phyloP scores from a whole-genome alignment of 257 asterid genomes.

The Voacanga thouarsii region DNA sequence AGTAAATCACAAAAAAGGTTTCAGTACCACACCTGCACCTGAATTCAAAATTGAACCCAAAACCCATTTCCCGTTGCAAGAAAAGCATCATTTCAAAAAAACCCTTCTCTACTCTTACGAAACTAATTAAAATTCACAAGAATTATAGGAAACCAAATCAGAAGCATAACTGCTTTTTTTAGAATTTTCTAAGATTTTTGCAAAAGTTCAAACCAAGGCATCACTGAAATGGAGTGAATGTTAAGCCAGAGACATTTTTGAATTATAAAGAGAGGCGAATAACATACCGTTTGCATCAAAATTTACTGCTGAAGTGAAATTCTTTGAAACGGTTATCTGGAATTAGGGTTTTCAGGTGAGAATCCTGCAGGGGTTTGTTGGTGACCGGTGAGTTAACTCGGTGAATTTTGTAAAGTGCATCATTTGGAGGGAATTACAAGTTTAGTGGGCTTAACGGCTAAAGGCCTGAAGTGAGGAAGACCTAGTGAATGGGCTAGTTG shows the following conservation, averaged over 20 bases:
- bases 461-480: background rate
- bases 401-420: constrained; percentile 7
- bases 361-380: background rate
- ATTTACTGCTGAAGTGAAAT: constrained; percentile 7
- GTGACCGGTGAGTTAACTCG: constrained; percentile 16
- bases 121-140: background rate
- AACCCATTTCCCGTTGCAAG: background rate
- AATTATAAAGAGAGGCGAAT: background rate
- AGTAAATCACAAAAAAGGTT: background rate
- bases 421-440: constrained; percentile 26
- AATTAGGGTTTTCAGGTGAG: constrained; percentile 20
- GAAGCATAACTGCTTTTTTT: background rate
- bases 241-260: background rate
- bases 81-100: constrained; percentile 4
- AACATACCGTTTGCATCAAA: constrained; percentile 6
- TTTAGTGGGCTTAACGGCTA: constrained; percentile 16
- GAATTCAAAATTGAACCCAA: constrained; percentile 11
- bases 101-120: no score
- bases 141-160: background rate
- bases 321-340: background rate
- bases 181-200: background rate
- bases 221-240: background rate
- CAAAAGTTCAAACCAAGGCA: constrained; percentile 1
- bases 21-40: background rate
- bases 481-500: background rate